Percentiles rank a stretch among this genome's conserved stretches.
Evolutionary conservation across 192 early-diverging fungal genomes (phyloP).

Genomic region (Linnemannia schmuckeri): DNA sequence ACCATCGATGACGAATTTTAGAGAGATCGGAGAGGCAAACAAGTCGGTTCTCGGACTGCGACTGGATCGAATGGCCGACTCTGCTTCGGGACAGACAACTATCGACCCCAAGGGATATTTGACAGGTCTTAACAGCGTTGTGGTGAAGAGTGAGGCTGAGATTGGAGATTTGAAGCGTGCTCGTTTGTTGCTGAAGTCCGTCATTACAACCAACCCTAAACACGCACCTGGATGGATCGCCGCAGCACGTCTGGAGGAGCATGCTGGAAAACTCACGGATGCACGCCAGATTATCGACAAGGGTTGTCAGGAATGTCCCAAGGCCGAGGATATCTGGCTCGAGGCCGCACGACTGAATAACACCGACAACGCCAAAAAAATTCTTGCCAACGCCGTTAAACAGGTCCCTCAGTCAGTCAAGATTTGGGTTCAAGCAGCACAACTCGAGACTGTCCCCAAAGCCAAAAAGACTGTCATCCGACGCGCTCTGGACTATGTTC

Average conservation of each 20-base stretch:
- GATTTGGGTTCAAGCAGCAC: slow-evolving; percentile 91
- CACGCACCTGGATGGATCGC: slow-evolving; percentile 99
- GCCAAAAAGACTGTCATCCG: slow-evolving; percentile 87
- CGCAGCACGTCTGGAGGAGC: slow-evolving; percentile 95
- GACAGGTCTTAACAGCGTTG: slow-evolving; percentile 90
- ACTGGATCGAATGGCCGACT: slow-evolving; percentile 93
- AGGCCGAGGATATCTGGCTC: slow-evolving; percentile 96
- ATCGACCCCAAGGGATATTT: slow-evolving; percentile 97
- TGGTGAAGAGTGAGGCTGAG: slow-evolving; percentile 85
- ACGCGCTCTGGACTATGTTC: slow-evolving; percentile 93
- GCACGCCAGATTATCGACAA: slow-evolving; percentile 90
- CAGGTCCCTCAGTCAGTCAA: slow-evolving; percentile 93
- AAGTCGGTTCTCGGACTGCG: slow-evolving; percentile 92
- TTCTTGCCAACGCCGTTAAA: slow-evolving; percentile 92
- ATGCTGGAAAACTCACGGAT: slow-evolving; percentile 84
- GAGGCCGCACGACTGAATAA: slow-evolving; percentile 94
- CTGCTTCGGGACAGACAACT: slow-evolving; percentile 86
- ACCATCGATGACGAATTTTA: slow-evolving; percentile 85
- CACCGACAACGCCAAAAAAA: slow-evolving; percentile 85
- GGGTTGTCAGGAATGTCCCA: slow-evolving; percentile 95
- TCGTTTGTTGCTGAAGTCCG: slow-evolving; percentile 87
- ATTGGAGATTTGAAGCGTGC: slow-evolving; percentile 93
- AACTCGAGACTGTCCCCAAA: slow-evolving; percentile 84
- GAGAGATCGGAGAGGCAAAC: slow-evolving; percentile 93
- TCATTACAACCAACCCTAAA: slow-evolving; percentile 94